Evolutionary conservation across 192 early-diverging fungal genomes (phyloP), one percentile per base, ranked within the genome.

Genomic region (Gaertneriomyces sp.): DNA sequence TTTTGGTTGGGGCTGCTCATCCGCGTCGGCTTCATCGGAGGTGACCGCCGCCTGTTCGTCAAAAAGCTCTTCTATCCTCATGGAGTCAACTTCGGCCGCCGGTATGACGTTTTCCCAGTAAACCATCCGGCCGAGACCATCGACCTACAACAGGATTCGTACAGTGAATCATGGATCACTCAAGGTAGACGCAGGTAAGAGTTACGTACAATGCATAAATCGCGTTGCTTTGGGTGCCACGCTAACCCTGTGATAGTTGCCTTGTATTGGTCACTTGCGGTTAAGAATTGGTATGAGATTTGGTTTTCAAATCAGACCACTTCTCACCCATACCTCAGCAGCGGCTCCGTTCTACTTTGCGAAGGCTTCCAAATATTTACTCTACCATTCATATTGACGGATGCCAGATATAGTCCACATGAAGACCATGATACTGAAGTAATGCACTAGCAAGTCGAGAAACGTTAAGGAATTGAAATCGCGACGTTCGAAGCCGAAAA

Each of bases 341-440:
- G 40, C 17, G 70, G 70, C 1, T 40, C 42, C 58, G 49, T 65
- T 45, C 47, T 58, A 8, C 60, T 43, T 7, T 11, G 20, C 5
- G 64, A 46, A 14, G 57, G 53, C 45, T 88, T 80, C 91, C 91
- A 92, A 20, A 92, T 71, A 47, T 77, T 76, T n/a, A 87, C 56
- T 7, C 82, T 65, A 1, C 78, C 75, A 42, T 79, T 56, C 3
- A 54, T 55, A 16, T 69, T 66, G 0, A 79, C 73, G 0, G 86
- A 75, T 2, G 81, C 83, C 17, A 92, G 49, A 53, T 85, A 89
- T 42, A 71, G 64, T 14, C 90, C 85, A 41, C 84, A 87, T 16
- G 80, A 62, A 0, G 89, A 90, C 87, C 87, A 92, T 42, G 76
- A 67, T 19, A 89, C 45, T 20, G 70, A 57, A 25, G 71, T 74